Evolutionary conservation across 78 protist species (phyloP), one percentile per base, ranked within the genome.

Genomic region (Dictyostelium firmibasis): DNA sequence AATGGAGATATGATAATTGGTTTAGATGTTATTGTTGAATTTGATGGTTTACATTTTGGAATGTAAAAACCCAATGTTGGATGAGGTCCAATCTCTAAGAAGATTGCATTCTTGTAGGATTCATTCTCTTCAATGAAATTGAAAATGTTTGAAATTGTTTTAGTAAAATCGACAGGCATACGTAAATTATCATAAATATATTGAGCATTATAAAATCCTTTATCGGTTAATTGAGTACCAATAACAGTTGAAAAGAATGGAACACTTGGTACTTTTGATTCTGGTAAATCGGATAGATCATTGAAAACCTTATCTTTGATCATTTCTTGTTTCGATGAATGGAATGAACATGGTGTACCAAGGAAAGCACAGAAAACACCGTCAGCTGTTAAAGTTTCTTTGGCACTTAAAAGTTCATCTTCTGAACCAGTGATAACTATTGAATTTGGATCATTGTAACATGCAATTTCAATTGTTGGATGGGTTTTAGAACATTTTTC

Each of bases 241-340:
- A 53, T 82, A n/a, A 87, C 43, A 20, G 93, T 87, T 57, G 93
- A 87, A 64, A 87, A 87, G 93, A 87, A 87, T 64, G 93, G 93
- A 4, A 87, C 14, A 20, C 0, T 23, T 64, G 85, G 86, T 60
- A 29, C 69, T 0, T 7, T 6, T 35, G 70, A 36, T 44, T 76
- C 72, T 2, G 69, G 62, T 23, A 87, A 31, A 29, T 76, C 62
- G 11, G 64, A 16, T 14, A 87, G 77, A 8, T 85, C 81, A 4
- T 87, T 29, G 27, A 87, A 78, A 14, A 87, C 38, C 25, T 79
- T 62, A 13, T 87, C 85, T 35, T 87, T 76, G 3, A 87, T 78
- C 43, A 35, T 25, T n/a, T 87, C 85, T 79, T 87, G 93, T 23
- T 76, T 69, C 18, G 86, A 78, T 5, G 93, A 87, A 25, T 87